Evolutionary conservation across 768 basidiomycete genomes (phyloP).

Genomic region (Boletus edulis): DNA sequence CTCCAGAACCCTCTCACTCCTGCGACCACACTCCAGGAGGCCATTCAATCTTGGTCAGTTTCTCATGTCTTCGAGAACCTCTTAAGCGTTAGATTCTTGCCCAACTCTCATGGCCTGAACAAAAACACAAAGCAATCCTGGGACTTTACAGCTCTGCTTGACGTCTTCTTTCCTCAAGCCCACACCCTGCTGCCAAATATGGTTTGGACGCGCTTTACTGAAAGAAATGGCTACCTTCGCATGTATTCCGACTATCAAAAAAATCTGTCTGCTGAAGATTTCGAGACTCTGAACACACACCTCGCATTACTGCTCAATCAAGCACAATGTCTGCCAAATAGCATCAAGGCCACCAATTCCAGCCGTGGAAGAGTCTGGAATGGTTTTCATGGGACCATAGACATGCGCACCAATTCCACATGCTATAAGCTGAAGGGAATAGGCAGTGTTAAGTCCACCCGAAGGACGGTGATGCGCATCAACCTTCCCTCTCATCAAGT

Average conservation of each 20-base stretch:
- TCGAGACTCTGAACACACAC: neutral
- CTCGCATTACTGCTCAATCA: neutral
- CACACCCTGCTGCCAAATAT: neutral
- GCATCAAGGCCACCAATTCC: neutral
- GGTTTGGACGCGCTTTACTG: neutral
- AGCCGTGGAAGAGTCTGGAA: neutral
- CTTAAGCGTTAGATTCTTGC: slow-evolving; percentile 2
- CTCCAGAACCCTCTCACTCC: neutral
- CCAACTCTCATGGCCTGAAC: slow-evolving; percentile 3
- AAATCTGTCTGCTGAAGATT: neutral
- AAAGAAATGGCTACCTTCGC: neutral
- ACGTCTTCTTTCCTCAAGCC: neutral
- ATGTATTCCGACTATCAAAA: neutral
- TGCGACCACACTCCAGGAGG: neutral
- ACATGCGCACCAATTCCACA: slow-evolving; percentile 2
- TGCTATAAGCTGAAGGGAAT: slow-evolving; percentile 4
- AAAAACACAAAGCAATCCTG: slow-evolving; percentile 1
- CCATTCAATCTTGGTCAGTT: slow-evolving; percentile 2
- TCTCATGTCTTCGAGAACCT: neutral
- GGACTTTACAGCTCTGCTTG: neutral
- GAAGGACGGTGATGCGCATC: slow-evolving; percentile 5
- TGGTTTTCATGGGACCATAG: neutral
- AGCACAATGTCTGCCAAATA: slow-evolving; percentile 5
- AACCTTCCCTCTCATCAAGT: slow-evolving; percentile 1
- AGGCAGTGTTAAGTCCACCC: neutral